phyloP scores from a whole-genome alignment of 2,329 filamentous ascomycete genomes.

The Myriosclerotinia duriaeana region DNA sequence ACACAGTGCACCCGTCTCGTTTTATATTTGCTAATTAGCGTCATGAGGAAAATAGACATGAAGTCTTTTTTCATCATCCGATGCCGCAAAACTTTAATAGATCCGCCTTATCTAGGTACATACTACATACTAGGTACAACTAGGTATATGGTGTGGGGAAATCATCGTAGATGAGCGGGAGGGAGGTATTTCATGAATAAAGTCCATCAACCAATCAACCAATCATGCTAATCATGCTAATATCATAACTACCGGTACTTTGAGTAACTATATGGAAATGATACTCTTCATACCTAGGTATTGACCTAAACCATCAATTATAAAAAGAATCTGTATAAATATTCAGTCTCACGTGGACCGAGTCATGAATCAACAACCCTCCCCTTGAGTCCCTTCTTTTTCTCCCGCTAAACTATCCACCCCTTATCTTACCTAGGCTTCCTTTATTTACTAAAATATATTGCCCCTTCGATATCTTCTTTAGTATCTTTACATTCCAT shows the following conservation, averaged over 20 bases:
- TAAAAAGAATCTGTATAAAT: too few relatives aligned
- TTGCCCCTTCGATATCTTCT: conserved; percentile 8
- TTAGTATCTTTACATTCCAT: not conserved
- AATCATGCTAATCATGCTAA: not conserved
- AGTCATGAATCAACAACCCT: not conserved
- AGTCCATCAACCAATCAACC: too few relatives aligned
- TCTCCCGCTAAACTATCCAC: too few relatives aligned
- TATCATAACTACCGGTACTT: not conserved
- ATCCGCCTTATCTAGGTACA: conserved; percentile 13
- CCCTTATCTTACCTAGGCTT: not conserved
- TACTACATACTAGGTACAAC: not conserved
- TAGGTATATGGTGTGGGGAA: conserved; percentile 5
- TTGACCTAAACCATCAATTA: not conserved
- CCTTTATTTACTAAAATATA: conserved; percentile 11
- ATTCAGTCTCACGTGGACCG: conserved; percentile 13
- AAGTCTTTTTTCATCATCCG: conserved; percentile 20
- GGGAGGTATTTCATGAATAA: too few relatives aligned
- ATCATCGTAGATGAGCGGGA: not conserved
- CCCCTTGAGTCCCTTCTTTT: not conserved
- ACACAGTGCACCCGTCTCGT: conserved; percentile 1
- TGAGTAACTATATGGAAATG: not conserved
- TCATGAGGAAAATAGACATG: not conserved
- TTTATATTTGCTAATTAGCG: conserved; percentile 1
- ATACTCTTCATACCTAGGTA: not conserved
- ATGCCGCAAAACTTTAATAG: conserved; percentile 18